Evolutionary conservation across 495 filamentous ascomycete species (phyloP).

Genomic region (Penicillium maclennaniae): DNA sequence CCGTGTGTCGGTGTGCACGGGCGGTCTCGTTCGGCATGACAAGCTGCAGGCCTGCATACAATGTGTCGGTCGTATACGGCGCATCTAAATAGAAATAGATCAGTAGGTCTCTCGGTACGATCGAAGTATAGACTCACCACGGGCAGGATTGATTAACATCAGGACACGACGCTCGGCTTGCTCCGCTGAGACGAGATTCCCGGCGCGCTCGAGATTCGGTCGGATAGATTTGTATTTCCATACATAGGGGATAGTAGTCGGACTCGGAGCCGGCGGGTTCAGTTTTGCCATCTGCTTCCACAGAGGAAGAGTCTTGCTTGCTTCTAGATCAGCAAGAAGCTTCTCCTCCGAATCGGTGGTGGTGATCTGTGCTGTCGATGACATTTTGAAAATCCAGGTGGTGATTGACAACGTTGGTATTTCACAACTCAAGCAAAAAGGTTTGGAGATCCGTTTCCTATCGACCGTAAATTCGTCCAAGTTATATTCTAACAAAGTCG

Average conservation of each 20-base stretch:
- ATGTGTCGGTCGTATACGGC: slow-evolving; percentile 49
- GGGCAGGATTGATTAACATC: slow-evolving; percentile 46
- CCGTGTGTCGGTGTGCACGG: slow-evolving; percentile 46
- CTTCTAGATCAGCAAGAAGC: slow-evolving; percentile 21
- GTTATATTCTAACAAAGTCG: neutral
- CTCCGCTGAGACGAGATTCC: slow-evolving; percentile 37
- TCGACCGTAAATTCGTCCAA: neutral
- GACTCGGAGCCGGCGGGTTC: slow-evolving; percentile 43
- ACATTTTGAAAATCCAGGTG: neutral
- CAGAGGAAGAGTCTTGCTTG: slow-evolving; percentile 29
- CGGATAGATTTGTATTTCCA: slow-evolving; percentile 42
- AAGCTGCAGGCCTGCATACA: slow-evolving; percentile 49
- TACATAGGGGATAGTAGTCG: slow-evolving; percentile 31
- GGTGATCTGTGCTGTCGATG: neutral
- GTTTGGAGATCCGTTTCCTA: too few relatives aligned
- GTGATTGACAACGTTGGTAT: neutral
- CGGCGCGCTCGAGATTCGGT: slow-evolving; percentile 37
- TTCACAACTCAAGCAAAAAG: too few relatives aligned
- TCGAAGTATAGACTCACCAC: slow-evolving; percentile 24
- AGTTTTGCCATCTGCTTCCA: slow-evolving; percentile 45
- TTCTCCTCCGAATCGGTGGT: slow-evolving; percentile 18
- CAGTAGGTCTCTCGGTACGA: slow-evolving; percentile 22
- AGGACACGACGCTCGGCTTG: slow-evolving; percentile 45
- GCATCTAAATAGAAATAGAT: slow-evolving; percentile 23
- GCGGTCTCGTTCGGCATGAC: slow-evolving; percentile 49